These are phyloP conservation scores for Fusarium abutilonis DNA, from an alignment of 2,329 filamentous ascomycete species.

Conservation along the genomic window DNA sequence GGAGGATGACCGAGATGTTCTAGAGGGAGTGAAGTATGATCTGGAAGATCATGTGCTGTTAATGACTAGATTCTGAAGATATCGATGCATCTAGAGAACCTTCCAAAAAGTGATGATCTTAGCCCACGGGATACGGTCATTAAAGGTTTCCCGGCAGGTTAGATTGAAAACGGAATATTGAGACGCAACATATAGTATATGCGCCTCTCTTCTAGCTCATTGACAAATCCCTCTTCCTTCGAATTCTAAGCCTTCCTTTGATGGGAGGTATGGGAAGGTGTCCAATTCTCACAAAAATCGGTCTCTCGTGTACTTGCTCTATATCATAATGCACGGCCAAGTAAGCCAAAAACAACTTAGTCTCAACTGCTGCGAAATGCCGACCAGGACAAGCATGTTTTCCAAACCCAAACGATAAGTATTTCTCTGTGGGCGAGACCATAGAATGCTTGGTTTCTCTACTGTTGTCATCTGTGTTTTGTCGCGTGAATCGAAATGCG, in stretches of 20 bases:
- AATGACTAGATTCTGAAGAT: no score
- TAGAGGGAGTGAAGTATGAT: no score
- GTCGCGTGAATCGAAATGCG: not conserved
- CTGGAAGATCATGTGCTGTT: no score
- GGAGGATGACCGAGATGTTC: no score
- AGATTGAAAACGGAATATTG: no score
- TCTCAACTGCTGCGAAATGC: not conserved
- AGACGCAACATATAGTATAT: no score
- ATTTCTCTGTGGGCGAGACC: fast-evolving
- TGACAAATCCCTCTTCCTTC: not conserved
- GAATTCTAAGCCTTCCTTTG: not conserved
- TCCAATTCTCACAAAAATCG: not conserved
- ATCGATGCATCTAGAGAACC: no score
- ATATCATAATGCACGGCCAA: not conserved
- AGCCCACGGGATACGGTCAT: no score
- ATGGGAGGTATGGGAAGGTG: not conserved
- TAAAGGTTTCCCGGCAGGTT: no score
- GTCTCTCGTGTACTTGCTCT: not conserved
- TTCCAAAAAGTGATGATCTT: no score
- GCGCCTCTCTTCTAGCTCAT: no score
- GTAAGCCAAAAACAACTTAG: not conserved
- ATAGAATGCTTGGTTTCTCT: not conserved
- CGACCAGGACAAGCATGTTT: not conserved
- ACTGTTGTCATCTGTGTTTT: fast-evolving
- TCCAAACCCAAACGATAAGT: not conserved